phyloP scores from a whole-genome alignment of 2,329 filamentous ascomycete genomes.

The Orbilia brochopaga region DNA sequence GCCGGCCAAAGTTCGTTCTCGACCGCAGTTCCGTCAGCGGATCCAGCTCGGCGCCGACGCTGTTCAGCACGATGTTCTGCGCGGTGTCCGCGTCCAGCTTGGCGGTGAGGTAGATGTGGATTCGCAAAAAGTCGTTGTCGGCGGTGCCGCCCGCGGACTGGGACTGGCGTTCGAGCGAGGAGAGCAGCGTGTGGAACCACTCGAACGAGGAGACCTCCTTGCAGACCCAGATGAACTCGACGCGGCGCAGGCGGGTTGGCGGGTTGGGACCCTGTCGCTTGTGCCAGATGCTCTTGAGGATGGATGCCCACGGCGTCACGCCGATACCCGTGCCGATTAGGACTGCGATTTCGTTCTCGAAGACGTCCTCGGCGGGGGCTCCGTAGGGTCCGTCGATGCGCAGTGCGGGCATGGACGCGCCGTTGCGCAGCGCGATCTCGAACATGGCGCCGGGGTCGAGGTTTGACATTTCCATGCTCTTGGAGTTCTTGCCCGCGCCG shows the following conservation, averaged over 20 bases:
- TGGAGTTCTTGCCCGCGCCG: conserved; percentile 79
- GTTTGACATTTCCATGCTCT: conserved; percentile 86
- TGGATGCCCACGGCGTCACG: conserved; percentile 84
- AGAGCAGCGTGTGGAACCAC: conserved; percentile 96
- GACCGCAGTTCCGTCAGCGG: conserved; percentile 89
- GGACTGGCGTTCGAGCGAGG: conserved; percentile 86
- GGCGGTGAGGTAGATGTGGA: conserved; percentile 97
- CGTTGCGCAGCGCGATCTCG: conserved; percentile 92
- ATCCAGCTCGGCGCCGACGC: conserved; percentile 83
- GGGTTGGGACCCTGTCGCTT: conserved; percentile 87
- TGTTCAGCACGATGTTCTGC: conserved; percentile 96
- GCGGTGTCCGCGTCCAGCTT: conserved; percentile 88
- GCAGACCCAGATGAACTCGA: conserved; percentile 99
- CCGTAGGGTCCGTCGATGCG: conserved; percentile 96
- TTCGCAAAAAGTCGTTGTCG: conserved; percentile 81
- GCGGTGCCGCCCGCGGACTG: conserved; percentile 72
- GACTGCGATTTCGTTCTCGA: conserved; percentile 87
- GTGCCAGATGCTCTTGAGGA: conserved; percentile 98
- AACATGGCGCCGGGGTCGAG: conserved; percentile 96
- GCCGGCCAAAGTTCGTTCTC: conserved; percentile 91
- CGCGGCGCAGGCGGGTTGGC: conserved; percentile 83
- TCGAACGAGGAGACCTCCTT: conserved; percentile 95
- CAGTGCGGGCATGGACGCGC: conserved; percentile 86
- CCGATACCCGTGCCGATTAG: conserved; percentile 86
- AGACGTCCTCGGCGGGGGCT: conserved; percentile 95